Base-by-base conservation (phyloP, 805 yeast genomes). In the Candida corydali region DNA sequence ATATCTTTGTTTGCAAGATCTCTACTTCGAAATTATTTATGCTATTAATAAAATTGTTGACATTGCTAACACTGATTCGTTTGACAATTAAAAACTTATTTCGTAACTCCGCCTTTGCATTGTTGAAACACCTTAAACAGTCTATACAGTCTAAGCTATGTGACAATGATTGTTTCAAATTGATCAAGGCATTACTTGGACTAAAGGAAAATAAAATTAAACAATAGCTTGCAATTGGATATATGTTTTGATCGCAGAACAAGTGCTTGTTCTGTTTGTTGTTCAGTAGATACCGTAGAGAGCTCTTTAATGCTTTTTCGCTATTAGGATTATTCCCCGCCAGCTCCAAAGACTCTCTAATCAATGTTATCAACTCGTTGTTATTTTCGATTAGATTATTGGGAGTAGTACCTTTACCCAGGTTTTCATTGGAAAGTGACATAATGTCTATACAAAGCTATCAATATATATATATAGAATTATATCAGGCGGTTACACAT, bases 191-290 rank as follows among this genome's bases (percentile, higher is more conserved):
- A n/a, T 63, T 69, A 26, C 63, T 63, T 17, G 66, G 73, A 3
- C 69, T 68, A 47, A 81, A 79, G 3, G 88, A 79, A 51, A 80
- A 80, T 40, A 79, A 59, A 11, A 82, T 73, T 37, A 82, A 54
- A 8, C 73, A 60, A 49, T 80, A 80, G 10, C 71, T 65, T 8
- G 82, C 63, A 15, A 77, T 64, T 2, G 76, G 72, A 28, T 59
- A 61, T 41, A 73, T 59, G 20, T 54, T 54, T 7, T 61, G 61
- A 47, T 78, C 74, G 55, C 88, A 81, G 52, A 79, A 82, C 47
- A 75, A 57, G 44, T 82, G 85, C n/a, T 45, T 48, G 5, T 46
- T 47, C 5, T 34, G 19, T 26, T 40, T 37, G 28, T 50, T 32
- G 9, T 46, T 45, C 15, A 39, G 32, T 32, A 61, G 44, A 40